Evolutionary conservation across 495 filamentous ascomycete species (phyloP), one percentile per base, ranked within the genome.

Genomic region (Podospora conica): DNA sequence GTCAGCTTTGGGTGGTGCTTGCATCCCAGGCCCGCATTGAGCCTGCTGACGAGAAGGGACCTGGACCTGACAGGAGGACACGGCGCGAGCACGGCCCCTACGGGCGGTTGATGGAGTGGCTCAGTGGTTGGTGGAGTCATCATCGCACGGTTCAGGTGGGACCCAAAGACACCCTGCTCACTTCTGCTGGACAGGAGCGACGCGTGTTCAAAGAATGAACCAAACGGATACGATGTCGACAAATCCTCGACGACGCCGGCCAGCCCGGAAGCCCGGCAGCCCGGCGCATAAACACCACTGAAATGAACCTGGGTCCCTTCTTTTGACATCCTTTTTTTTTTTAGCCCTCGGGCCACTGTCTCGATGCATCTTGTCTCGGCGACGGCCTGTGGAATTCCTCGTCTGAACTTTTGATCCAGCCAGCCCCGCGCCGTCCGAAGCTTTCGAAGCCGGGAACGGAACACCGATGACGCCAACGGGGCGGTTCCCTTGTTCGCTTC

Each of bases 11-110:
- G 29, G 28, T 40, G 29, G 28, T 40, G 21, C 69, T 59, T 70
- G 60, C 25, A 48, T n/a, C 40, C 18, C 40, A 72, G 25, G 9
- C 73, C 12, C 70, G 69, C 28, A 70, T 62, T 55, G 65, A 71
- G 20, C 78, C 74, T 23, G 78, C 79, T 55, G 68, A 66, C 53
- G 60, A 72, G 58, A 40, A 40, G 15, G 33, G 12, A n/a, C n/a
- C n/a, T n/a, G n/a, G 33, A 18, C 33, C 5, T 40, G 33, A 40
- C 33, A 40, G 33, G 33, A 6, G 33, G 29, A 12, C 29, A 31
- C 28, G 28, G 28, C 28, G 9, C 9, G 28, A 48, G 33, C 33
- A 48, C 40, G 18, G 40, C 29, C 9, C n/a, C n/a, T n/a, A n/a
- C 29, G 10, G 29, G 29, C 29, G 29, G 29, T 31, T 31, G 28